Percentiles rank a stretch among this genome's conserved stretches.
Conservation (phyloP, 1,284 basidiomycete species). For the Peniophora sp. region DNA sequence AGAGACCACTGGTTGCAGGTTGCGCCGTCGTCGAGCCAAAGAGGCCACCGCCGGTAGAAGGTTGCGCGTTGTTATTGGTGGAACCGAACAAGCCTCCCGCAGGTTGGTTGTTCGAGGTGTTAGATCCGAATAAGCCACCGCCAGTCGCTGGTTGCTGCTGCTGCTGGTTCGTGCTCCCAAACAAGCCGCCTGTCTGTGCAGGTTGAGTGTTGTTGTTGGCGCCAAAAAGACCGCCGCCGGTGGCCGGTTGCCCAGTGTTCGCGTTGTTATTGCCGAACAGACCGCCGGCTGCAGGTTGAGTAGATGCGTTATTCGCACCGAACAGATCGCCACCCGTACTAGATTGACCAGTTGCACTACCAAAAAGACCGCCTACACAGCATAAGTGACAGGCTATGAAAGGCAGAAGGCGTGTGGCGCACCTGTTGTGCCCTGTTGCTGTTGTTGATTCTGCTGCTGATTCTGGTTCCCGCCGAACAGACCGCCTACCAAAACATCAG, state of each 20-base stretch:
- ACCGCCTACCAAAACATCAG: constrained; percentile 8
- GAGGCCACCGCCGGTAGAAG: constrained; percentile 18
- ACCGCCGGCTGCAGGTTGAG: constrained; percentile 12
- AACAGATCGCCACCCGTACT: too few relatives aligned
- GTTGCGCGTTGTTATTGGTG: constrained; percentile 9
- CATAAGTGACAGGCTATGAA: too few relatives aligned
- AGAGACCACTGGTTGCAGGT: constrained; percentile 14
- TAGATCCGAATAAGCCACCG: constrained; percentile 18
- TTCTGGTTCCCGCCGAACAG: constrained; percentile 7
- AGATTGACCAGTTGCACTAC: too few relatives aligned
- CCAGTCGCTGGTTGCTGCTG: constrained; percentile 8
- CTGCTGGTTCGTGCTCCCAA: constrained; percentile 13
- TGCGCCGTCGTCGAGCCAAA: constrained; percentile 21
- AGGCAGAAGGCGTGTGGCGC: too few relatives aligned
- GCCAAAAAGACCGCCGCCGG: constrained; percentile 22
- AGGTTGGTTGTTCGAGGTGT: constrained; percentile 6
- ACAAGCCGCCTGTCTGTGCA: background rate
- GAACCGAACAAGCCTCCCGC: constrained; percentile 23
- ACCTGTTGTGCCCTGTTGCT: background rate
- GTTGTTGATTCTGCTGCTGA: constrained; percentile 1
- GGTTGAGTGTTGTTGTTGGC: constrained; percentile 14
- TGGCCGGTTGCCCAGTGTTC: constrained; percentile 10
- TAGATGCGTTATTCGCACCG: background rate
- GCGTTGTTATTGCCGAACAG: constrained; percentile 14
- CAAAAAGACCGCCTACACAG: too few relatives aligned